phyloP scores from a whole-genome alignment of 192 early-diverging fungal species.

The Backusella morwellensis region DNA sequence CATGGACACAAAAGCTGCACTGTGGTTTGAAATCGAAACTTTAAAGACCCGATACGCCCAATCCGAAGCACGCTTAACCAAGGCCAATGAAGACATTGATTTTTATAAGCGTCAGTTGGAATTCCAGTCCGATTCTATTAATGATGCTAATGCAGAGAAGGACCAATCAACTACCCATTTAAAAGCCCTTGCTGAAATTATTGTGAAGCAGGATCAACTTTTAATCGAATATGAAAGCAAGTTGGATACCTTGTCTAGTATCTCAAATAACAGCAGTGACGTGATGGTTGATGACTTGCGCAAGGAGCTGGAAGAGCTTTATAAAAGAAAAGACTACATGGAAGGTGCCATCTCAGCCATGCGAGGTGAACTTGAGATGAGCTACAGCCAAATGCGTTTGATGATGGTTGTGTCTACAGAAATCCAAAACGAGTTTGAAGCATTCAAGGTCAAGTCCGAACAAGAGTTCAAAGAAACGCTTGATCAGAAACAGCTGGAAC shows the following conservation, averaged over 20 bases:
- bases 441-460: background rate
- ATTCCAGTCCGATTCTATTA: background rate
- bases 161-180: background rate
- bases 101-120: slow-evolving; percentile 15
- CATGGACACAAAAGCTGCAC: background rate
- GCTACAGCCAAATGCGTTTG: slow-evolving; percentile 20
- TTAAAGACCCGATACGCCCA: slow-evolving; percentile 9
- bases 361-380: slow-evolving; percentile 11
- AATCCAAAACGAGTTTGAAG: slow-evolving; percentile 24
- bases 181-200: slow-evolving; percentile 1
- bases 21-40: slow-evolving; percentile 11
- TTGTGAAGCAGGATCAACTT: slow-evolving; percentile 17
- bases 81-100: slow-evolving; percentile 5
- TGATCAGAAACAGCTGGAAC: background rate
- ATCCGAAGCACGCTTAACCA: background rate
- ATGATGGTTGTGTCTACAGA: slow-evolving; percentile 26
- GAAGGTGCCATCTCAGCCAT: slow-evolving; percentile 11
- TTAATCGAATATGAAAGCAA: slow-evolving; percentile 10
- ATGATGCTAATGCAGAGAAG: background rate
- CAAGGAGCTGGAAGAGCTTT: background rate
- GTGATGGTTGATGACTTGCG: background rate
- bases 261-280: background rate
- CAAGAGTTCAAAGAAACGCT: background rate
- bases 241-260: background rate
- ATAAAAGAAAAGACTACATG: background rate